Percentiles rank a stretch among this genome's conserved stretches.
Evolutionary conservation across 202 grass and related monocot genomes (phyloP).

Genomic region (Zizania palustris): DNA sequence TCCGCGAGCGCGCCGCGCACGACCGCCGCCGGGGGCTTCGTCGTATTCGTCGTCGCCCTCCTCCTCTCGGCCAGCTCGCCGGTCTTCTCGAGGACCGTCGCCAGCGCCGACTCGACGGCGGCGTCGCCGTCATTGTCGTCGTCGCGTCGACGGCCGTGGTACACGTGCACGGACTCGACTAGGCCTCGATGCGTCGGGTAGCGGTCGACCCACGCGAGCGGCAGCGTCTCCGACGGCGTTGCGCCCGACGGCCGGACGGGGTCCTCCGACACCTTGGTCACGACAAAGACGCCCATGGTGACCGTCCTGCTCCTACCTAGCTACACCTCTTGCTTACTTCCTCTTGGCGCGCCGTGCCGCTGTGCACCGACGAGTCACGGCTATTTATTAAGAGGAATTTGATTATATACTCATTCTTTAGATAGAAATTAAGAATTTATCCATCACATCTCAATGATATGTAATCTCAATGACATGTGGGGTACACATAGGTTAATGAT

Average conservation of each 20-base stretch:
- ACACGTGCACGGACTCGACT: conserved; percentile 86
- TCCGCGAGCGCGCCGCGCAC: conserved; percentile 60
- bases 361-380: no score
- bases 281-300: conserved; percentile 62
- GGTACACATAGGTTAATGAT: no score
- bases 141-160: conserved; percentile 2
- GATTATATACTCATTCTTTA: no score
- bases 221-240: conserved; percentile 62
- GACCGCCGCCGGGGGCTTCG: conserved; percentile 50
- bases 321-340: no score
- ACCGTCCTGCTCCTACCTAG: no score
- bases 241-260: conserved; percentile 61
- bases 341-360: neutral
- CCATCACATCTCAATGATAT: no score
- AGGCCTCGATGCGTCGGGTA: conserved; percentile 93
- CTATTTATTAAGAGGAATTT: no score
- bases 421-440: no score
- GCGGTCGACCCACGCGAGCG: conserved; percentile 80
- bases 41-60: neutral
- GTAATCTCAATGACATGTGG: no score
- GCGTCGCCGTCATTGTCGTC: neutral
- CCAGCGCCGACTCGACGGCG: no score
- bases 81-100: neutral
- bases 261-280: conserved; percentile 78
- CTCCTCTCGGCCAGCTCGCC: neutral